Evolutionary conservation across 805 yeast genomes (phyloP).

Genomic region (Myxozyma nipponensis): DNA sequence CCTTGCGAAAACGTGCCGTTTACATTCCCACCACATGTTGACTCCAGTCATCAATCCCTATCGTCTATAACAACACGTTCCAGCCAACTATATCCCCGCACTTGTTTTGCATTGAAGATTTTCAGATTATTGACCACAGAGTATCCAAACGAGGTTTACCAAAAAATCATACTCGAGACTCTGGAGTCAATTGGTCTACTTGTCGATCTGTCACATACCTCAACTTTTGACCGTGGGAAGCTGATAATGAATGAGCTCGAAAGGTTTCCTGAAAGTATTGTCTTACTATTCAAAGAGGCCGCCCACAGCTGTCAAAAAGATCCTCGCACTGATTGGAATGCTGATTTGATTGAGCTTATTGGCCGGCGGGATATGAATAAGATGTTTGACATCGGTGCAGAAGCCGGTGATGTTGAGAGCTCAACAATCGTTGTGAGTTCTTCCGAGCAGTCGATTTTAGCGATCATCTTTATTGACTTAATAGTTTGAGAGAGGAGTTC

Average conservation of each 20-base stretch:
- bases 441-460: constrained; percentile 11
- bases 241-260: constrained; percentile 54
- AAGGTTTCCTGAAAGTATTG: constrained; percentile 68
- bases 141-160: constrained; percentile 7
- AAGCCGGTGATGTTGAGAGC: constrained; percentile 2
- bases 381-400: constrained; percentile 12
- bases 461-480: not conserved
- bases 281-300: constrained; percentile 57
- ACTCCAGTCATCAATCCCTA: not conserved
- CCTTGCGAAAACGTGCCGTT: too few relatives aligned
- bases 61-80: not conserved
- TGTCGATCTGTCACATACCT: not conserved
- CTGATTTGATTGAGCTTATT: constrained; percentile 49
- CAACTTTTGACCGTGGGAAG: constrained; percentile 32
- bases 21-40: too few relatives aligned
- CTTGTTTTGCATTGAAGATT: constrained; percentile 8
- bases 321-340: constrained; percentile 49
- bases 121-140: constrained; percentile 6
- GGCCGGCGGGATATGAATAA: constrained; percentile 61
- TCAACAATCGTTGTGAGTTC: not conserved
- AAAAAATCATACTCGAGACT: constrained; percentile 1
- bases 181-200: constrained; percentile 4
- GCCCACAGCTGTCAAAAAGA: constrained; percentile 46
- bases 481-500: constrained; percentile 13
- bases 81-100: constrained; percentile 3